Conservation (phyloP, 805 yeast genomes). For the Ogataea henricii region DNA sequence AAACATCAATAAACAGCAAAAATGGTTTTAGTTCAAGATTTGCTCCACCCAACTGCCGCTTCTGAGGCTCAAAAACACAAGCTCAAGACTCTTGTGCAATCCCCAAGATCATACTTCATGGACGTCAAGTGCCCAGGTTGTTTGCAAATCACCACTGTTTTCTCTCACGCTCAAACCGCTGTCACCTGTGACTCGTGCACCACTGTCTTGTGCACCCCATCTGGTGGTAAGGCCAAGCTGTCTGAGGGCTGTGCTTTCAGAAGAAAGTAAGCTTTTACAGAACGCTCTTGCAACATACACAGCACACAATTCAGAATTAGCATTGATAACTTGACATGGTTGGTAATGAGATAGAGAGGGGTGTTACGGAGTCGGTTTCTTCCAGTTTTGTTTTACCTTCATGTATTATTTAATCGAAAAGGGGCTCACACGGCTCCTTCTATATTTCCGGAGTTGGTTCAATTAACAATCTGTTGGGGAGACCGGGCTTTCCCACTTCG, state of each 20-base stretch:
- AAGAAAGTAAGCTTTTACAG: conserved; percentile 70
- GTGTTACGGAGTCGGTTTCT: conserved; percentile 7
- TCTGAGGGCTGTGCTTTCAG: conserved; percentile 99
- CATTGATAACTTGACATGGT: conserved; percentile 9
- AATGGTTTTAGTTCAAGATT: conserved; percentile 97
- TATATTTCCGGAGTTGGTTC: conserved; percentile 8
- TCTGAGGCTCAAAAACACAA: conserved; percentile 97
- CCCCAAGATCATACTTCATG: conserved; percentile 99
- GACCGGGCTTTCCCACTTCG: background rate
- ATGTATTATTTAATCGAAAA: conserved; percentile 9
- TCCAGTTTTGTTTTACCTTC: conserved; percentile 9
- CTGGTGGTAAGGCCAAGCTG: conserved; percentile 99
- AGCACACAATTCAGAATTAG: conserved; percentile 10
- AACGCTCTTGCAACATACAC: conserved; percentile 7
- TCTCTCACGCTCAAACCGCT: conserved; percentile 99
- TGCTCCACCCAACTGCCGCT: conserved; percentile 96
- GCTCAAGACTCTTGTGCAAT: conserved; percentile 94
- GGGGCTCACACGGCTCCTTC: conserved; percentile 6
- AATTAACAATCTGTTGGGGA: background rate
- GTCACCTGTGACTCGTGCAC: conserved; percentile 99
- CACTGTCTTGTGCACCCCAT: conserved; percentile 97
- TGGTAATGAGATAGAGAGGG: conserved; percentile 7
- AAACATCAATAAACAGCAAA: conserved; percentile 10
- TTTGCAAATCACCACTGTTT: conserved; percentile 97
- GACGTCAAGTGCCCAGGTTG: conserved; percentile 99